Evolutionary conservation across 495 filamentous ascomycete genomes (phyloP).

Genomic region (Penicillium canescens): DNA sequence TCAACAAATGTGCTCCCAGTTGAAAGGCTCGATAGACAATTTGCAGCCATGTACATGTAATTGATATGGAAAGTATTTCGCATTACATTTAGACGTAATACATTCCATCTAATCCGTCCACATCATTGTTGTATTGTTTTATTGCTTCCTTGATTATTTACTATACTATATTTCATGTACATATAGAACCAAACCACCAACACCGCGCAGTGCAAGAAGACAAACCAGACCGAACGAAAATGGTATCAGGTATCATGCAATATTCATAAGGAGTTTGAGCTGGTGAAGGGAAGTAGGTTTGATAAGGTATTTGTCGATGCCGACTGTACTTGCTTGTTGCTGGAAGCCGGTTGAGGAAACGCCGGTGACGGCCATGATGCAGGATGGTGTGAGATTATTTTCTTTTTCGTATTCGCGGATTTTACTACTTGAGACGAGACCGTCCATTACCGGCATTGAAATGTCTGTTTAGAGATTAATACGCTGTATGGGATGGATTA

Average conservation of each 20-base stretch:
- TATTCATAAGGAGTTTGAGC: conserved; percentile 37
- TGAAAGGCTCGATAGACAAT: no score
- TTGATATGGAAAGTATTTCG: no score
- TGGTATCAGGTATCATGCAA: conserved; percentile 33
- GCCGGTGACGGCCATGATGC: conserved; percentile 52
- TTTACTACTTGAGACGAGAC: conserved; percentile 55
- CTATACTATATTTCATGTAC: no score
- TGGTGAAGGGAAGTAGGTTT: conserved; percentile 48
- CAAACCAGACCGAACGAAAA: not conserved
- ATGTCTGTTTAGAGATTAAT: conserved; percentile 42
- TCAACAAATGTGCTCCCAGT: no score
- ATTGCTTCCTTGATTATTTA: no score
- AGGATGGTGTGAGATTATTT: conserved; percentile 15
- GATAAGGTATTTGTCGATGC: conserved; percentile 50
- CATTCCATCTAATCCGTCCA: no score
- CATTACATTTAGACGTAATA: no score
- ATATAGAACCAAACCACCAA: not conserved
- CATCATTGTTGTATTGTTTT: no score
- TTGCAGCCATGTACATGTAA: no score
- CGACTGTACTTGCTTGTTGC: conserved; percentile 40
- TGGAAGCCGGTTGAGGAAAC: conserved; percentile 45
- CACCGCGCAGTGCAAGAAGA: not conserved
- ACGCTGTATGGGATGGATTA: not conserved
- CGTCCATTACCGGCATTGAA: conserved; percentile 68
- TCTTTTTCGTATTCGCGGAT: conserved; percentile 54